A percentile compares a stretch with the other conserved stretches of the same genome.
These are phyloP conservation scores for Bruguiera parviflora DNA, from an alignment of 345 rosid species.

Conservation along the genomic window DNA sequence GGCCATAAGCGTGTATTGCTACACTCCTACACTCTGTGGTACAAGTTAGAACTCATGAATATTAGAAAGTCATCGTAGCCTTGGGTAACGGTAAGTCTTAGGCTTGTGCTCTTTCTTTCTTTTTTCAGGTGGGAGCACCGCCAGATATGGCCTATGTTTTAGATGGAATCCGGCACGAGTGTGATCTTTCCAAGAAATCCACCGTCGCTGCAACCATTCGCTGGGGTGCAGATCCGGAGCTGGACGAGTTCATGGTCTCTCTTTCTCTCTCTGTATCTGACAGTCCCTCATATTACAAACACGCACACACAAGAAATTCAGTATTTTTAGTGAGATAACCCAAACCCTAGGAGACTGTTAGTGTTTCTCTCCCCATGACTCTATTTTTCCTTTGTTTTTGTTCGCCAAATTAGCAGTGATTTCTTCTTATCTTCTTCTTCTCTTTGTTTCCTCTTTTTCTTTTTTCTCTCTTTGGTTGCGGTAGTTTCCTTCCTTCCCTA, in stretches of 20 bases:
- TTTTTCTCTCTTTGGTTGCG: neutral
- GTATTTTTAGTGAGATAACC: neutral
- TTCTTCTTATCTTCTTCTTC: neutral
- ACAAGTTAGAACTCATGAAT: neutral
- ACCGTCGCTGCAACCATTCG: conserved; percentile 19
- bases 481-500: neutral
- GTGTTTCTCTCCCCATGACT: neutral
- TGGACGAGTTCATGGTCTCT: conserved; percentile 63
- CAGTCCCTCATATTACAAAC: too few species aligned
- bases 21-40: too few species aligned
- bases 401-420: neutral
- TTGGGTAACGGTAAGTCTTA: neutral
- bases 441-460: neutral
- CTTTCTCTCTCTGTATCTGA: neutral
- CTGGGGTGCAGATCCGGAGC: conserved; percentile 53
- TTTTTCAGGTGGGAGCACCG: conserved; percentile 54
- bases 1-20: too few species aligned
- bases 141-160: conserved; percentile 39
- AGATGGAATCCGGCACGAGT: conserved; percentile 39
- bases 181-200: conserved; percentile 20
- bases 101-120: neutral
- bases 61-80: neutral
- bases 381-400: neutral
- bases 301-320: neutral
- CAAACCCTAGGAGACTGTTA: conserved; percentile 21